Base-by-base conservation (phyloP, 495 filamentous ascomycete genomes). In the Pseudomonodictys pantanalensis region DNA sequence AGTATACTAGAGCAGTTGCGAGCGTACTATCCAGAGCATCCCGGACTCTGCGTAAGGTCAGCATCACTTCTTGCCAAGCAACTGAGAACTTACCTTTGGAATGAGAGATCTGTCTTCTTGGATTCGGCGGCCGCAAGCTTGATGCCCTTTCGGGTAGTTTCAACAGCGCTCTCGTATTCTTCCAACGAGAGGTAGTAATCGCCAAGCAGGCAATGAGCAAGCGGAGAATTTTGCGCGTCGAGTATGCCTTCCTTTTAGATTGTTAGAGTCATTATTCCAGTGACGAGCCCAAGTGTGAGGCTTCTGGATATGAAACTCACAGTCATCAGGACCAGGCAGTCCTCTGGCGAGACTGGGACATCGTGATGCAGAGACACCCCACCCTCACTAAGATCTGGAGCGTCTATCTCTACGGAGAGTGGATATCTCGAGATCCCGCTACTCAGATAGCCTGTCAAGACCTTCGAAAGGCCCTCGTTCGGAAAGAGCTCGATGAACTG, bases 401-500 rank as follows among this genome's bases (percentile, higher is more conserved):
- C 17, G 32, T 76, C 76, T 5, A 30, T 29, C 10, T 52, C 39
- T 44, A 9, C 46, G n/a, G 49, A 41, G 3, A 60, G 52, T 38
- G 70, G 86, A 60, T 96, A 96, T 7, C 91, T 89, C 0, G 91
- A 96, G 6, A 96, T 75, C 54, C 92, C 87, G 70, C 91, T 93
- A 18, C 78, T 81, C 58, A 97, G 71, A 60, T 88, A 97, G 0
- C 86, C 90, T 61, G 83, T 84, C 22, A 97, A 74, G 33, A 96
- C 83, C 61, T 90, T 89, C 48, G 81, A 80, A 3, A 97, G 79
- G 17, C 92, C 91, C 60, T 81, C 82, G 15, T 92, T 85, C 0
- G 92, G 90, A 67, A 97, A 98, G 63, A 95, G 86, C 17, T 78
- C 75, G 49, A 88, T 86, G 68, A 88, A 97, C 62, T 96, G 85